Evolutionary conservation across 768 basidiomycete species (phyloP).

Genomic region (Tylopilus sp.): DNA sequence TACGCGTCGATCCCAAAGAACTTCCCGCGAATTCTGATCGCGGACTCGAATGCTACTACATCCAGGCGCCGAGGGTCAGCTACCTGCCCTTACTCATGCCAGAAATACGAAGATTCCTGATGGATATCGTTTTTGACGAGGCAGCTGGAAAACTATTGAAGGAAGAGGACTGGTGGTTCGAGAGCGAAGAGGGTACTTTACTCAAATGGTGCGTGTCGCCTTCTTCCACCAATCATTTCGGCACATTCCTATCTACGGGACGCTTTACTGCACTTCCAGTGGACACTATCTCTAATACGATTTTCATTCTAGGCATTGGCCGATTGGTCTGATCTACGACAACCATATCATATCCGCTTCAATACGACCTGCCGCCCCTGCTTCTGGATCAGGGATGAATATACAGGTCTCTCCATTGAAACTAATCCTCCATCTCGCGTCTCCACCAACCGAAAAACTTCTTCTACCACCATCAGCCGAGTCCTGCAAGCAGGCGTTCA

Average conservation of each 20-base stretch:
- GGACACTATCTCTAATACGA: conserved; percentile 9
- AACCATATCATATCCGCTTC: conserved; percentile 68
- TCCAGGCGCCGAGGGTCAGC: conserved; percentile 87
- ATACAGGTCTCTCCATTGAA: conserved; percentile 55
- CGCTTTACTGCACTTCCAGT: background rate
- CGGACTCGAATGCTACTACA: conserved; percentile 84
- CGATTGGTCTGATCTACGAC: conserved; percentile 91
- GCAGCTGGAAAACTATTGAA: conserved; percentile 68
- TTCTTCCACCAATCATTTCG: background rate
- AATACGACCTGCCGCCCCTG: conserved; percentile 38
- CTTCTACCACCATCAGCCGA: conserved; percentile 78
- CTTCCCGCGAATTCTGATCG: conserved; percentile 89
- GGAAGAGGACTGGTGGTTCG: conserved; percentile 98
- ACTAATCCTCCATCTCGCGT: conserved; percentile 82
- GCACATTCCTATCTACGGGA: background rate
- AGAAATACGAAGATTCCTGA: conserved; percentile 82
- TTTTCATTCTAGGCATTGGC: conserved; percentile 83
- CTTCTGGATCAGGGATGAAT: conserved; percentile 39
- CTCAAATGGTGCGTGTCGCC: conserved; percentile 74
- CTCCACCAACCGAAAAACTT: conserved; percentile 84
- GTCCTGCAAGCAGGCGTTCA: conserved; percentile 88
- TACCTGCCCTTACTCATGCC: conserved; percentile 91
- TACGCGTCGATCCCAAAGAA: conserved; percentile 85
- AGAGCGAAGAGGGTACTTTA: conserved; percentile 75
- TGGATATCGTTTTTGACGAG: conserved; percentile 92